Percentiles rank a stretch among this genome's conserved stretches.
Conservation (phyloP, 306 rosid species). For the Arachis hypogaea region DNA sequence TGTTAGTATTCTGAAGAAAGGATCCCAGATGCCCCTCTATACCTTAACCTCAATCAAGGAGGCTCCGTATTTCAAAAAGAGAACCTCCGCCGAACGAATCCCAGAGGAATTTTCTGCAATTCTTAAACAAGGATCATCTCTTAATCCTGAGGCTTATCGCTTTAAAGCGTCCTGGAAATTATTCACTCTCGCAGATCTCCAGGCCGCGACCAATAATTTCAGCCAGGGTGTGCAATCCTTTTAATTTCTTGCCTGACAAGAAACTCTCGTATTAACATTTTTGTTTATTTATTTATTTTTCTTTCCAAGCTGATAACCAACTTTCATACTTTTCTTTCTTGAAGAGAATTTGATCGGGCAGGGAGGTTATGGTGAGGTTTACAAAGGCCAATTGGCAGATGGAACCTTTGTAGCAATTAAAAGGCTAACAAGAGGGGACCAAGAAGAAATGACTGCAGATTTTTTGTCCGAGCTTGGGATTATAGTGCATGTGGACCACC, state of each 20-base stretch:
- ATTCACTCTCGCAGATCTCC: slow-evolving; percentile 63
- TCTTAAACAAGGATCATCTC: slow-evolving; percentile 49
- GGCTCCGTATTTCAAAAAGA: slow-evolving; percentile 67
- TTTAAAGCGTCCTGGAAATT: slow-evolving; percentile 89
- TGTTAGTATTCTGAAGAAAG: slow-evolving; percentile 64
- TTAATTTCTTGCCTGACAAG: too few species aligned
- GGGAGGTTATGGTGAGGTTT: slow-evolving; percentile 98
- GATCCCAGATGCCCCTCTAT: slow-evolving; percentile 62
- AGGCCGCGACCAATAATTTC: slow-evolving; percentile 71
- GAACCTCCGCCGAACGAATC: slow-evolving; percentile 53
- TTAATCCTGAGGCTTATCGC: slow-evolving; percentile 56
- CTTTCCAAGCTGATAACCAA: background rate
- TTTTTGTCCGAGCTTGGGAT: slow-evolving; percentile 98
- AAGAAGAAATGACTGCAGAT: slow-evolving; percentile 95
- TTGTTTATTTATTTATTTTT: background rate
- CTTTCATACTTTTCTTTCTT: background rate
- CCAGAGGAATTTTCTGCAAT: slow-evolving; percentile 63
- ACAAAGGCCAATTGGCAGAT: slow-evolving; percentile 74
- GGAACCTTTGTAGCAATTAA: slow-evolving; percentile 82
- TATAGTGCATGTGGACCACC: slow-evolving; percentile 94
- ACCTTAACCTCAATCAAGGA: slow-evolving; percentile 55
- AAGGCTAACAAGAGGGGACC: slow-evolving; percentile 74
- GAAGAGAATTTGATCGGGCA: slow-evolving; percentile 78
- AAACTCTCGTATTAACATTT: too few species aligned
- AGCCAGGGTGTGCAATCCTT: slow-evolving; percentile 56